These are phyloP conservation scores for Xerocomus minutiporus DNA, from an alignment of 1,284 basidiomycete genomes.

Conservation along the genomic window DNA sequence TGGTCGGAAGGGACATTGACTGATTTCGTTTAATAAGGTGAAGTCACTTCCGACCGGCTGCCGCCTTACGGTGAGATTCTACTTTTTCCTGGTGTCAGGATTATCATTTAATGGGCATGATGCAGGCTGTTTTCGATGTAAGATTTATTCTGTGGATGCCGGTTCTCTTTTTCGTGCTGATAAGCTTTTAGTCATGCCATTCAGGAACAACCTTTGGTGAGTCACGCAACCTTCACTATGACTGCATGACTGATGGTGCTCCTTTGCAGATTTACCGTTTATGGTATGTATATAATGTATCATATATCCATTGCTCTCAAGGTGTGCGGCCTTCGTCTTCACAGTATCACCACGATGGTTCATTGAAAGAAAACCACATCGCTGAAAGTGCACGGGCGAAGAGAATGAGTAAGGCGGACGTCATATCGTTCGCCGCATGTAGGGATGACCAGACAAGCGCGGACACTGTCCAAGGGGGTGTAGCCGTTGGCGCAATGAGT, in stretches of 20 bases:
- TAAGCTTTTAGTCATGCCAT: slow-evolving; percentile 22
- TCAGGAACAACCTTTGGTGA: slow-evolving; percentile 29
- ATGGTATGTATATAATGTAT: slow-evolving; percentile 38
- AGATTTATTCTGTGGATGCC: slow-evolving; percentile 15
- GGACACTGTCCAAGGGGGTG: slow-evolving; percentile 47
- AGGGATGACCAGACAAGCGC: slow-evolving; percentile 74
- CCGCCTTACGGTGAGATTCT: slow-evolving; percentile 58
- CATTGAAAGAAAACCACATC: slow-evolving; percentile 49
- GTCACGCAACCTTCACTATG: background rate
- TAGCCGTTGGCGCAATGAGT: slow-evolving; percentile 71
- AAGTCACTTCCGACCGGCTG: slow-evolving; percentile 57
- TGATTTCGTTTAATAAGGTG: slow-evolving; percentile 39
- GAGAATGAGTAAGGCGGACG: slow-evolving; percentile 44
- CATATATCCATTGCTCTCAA: background rate
- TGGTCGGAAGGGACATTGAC: background rate
- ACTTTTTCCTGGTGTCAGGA: background rate
- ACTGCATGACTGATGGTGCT: background rate
- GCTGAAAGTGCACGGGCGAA: slow-evolving; percentile 31
- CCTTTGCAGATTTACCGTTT: slow-evolving; percentile 52
- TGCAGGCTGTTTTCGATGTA: slow-evolving; percentile 69
- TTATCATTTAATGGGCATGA: background rate
- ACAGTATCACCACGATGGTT: slow-evolving; percentile 61
- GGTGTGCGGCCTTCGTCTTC: background rate
- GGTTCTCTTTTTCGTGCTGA: background rate
- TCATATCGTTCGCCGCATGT: slow-evolving; percentile 70